Evolutionary conservation across 805 yeast genomes (phyloP).

Genomic region (Pichia rugopelliculosa): DNA sequence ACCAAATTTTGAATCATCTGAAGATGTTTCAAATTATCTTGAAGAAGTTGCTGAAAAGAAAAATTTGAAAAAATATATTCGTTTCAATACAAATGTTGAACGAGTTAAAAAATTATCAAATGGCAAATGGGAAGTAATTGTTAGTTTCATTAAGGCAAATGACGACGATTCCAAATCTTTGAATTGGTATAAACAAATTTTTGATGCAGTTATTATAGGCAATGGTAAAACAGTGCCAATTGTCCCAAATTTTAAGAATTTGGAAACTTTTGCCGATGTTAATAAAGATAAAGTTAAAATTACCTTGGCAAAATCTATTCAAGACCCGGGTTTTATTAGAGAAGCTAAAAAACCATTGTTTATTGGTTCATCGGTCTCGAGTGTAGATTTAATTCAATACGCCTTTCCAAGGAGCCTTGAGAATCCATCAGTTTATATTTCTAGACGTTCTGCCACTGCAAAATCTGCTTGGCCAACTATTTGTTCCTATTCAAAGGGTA

Average conservation of each 20-base stretch:
- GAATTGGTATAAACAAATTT: slow-evolving; percentile 38
- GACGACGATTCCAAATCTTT: slow-evolving; percentile 6
- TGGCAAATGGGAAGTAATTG: slow-evolving; percentile 32
- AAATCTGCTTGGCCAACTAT: slow-evolving; percentile 9
- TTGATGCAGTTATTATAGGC: slow-evolving; percentile 58
- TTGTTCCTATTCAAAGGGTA: slow-evolving; percentile 13
- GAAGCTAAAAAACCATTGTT: slow-evolving; percentile 34
- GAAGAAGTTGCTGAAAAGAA: slow-evolving; percentile 18
- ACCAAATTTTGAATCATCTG: slow-evolving; percentile 23
- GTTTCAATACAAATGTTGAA: slow-evolving; percentile 37
- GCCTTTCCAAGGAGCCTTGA: slow-evolving; percentile 20
- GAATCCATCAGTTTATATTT: slow-evolving; percentile 19
- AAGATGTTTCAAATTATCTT: slow-evolving; percentile 15
- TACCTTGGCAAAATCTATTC: slow-evolving; percentile 48
- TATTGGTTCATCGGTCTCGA: slow-evolving; percentile 36
- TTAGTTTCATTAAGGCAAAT: slow-evolving; percentile 11
- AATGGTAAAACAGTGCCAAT: slow-evolving; percentile 56
- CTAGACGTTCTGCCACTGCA: slow-evolving; percentile 9
- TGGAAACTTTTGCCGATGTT: slow-evolving; percentile 31
- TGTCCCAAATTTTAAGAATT: slow-evolving; percentile 39
- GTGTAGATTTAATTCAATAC: slow-evolving; percentile 36
- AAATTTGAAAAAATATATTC: slow-evolving; percentile 28
- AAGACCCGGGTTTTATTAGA: slow-evolving; percentile 35
- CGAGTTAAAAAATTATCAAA: slow-evolving; percentile 23
- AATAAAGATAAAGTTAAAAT: slow-evolving; percentile 36